phyloP scores from a whole-genome alignment of 163 green algal species.

The Chlamydomonas reinhardtii region DNA sequence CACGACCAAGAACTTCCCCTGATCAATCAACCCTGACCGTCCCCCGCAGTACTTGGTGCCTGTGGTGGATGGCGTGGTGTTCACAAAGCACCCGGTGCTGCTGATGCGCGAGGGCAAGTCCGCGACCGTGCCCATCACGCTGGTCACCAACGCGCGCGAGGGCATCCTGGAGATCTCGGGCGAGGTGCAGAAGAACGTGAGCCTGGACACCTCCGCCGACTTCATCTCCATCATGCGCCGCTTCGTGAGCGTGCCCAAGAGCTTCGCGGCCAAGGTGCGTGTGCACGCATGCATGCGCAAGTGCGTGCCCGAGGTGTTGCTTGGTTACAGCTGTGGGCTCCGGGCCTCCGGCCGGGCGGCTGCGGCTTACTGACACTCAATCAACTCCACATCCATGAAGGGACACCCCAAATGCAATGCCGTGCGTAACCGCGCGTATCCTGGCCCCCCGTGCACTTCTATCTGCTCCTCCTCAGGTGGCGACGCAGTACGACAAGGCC shows the following conservation, averaged over 20 bases:
- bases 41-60: not conserved
- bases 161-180: not conserved
- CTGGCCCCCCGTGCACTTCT: no score
- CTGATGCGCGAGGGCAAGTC: slow-evolving; percentile 3
- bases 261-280: not conserved
- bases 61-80: not conserved
- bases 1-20: no score
- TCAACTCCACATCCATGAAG: no score
- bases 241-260: not conserved
- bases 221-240: not conserved
- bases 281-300: not conserved
- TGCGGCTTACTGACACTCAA: no score
- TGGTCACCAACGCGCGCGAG: slow-evolving; percentile 13
- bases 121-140: not conserved
- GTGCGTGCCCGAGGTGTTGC: no score
- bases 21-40: no score
- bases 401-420: no score
- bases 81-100: not conserved
- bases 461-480: not conserved
- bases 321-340: no score
- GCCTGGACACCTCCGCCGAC: not conserved
- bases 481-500: not conserved
- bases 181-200: not conserved
- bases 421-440: no score
- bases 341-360: no score